Evolutionary conservation across 2,329 filamentous ascomycete genomes (phyloP), one percentile per base, ranked within the genome.

Genomic region (Mariannaea elegans): DNA sequence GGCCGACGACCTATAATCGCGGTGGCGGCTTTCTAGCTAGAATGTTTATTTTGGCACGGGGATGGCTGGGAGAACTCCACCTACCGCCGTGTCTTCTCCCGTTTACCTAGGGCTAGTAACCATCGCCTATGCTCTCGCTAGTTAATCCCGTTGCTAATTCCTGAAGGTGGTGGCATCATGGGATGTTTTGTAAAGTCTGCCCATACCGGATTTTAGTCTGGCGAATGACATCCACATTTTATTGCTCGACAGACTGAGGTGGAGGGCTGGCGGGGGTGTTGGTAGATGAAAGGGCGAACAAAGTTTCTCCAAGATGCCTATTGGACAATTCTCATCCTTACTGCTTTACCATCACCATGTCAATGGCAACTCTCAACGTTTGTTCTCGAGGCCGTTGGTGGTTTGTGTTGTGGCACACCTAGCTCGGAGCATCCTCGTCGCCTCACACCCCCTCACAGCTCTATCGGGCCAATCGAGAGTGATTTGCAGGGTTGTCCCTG

Each of bases 401-500:
- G 56, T 56, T 59, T 19, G 54, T 59, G 57, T 55, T 61, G 59
- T 66, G 65, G 65, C 61, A 67, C 44, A 58, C 63, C 51, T 53
- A 48, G 51, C 48, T 48, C 34, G 47, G 29, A 41, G 38, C 45
- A 52, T 27, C 56, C 50, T 41, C 51, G 51, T 39, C 47, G 58
- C 24, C 19, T 53, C 31, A 59, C 44, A 45, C 36, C 24, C 44
- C 50, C 53, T 65, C 56, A 47, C 59, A 56, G 19, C 48, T 56
- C 62, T 55, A 49, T 62, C 21, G 55, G 47, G 46, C 64, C 65
- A 67, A 62, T 65, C 50, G 34, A 60, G 39, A 47, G 62, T 21
- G 44, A 46, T 23, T 21, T 56, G 51, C 65, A 71, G 62, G 67
- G 48, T 54, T 64, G 48, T 60, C 55, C 61, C 68, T 64, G 54